Base-by-base conservation (phyloP, 106 monocot species). In the Allium sativum region DNA sequence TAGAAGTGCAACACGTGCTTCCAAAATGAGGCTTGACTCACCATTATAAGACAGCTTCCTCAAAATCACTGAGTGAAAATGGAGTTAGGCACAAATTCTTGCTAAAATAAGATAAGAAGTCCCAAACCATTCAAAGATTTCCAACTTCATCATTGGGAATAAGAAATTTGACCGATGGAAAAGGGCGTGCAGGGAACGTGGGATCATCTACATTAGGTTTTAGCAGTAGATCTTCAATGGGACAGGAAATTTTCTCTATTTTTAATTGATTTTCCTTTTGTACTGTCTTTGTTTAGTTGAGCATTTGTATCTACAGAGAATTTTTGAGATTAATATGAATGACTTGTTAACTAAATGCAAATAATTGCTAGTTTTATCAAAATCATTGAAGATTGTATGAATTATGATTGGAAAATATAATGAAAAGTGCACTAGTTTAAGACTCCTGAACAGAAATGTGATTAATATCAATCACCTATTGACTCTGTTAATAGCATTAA, bases 221-320 rank as follows among this genome's bases (percentile, higher is more conserved):
- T 58, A 69, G 58, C 21, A 69, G 50, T 10, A 69, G 47, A 59
- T 69, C 69, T 59, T 69, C 69, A 46, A 59, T 69, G 13, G 69
- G 69, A 46, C 59, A 69, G 13, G 45, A 45, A 56, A 68, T 58
- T 21, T 57, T 53, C 48, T 68, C 68, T 40, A 47, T 47, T 18
- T 47, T 53, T 0, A 10, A 19, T 19, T 19, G 55, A 18, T 55
- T 40, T 12, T 19, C 9, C 12, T 17, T 56, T 11, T 62, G 42
- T 44, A 40, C 0, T n/a, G 44, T 18, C 43, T 60, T 60, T 60
- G 17, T 21, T 62, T 20, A 21, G 19, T 45, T 45, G 42, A 18
- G 19, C 18, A 45, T 44, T 10, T 12, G 10, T 19, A 22, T 62
- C 45, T 48, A 46, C 31, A 31, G 5, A 31, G 31, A 31, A 31